A percentile compares a stretch with the other conserved stretches of the same genome.
phyloP scores from a whole-genome alignment of 225 moss, liverwort and hornwort genomes.

The Rhytidiadelphus loreus region DNA sequence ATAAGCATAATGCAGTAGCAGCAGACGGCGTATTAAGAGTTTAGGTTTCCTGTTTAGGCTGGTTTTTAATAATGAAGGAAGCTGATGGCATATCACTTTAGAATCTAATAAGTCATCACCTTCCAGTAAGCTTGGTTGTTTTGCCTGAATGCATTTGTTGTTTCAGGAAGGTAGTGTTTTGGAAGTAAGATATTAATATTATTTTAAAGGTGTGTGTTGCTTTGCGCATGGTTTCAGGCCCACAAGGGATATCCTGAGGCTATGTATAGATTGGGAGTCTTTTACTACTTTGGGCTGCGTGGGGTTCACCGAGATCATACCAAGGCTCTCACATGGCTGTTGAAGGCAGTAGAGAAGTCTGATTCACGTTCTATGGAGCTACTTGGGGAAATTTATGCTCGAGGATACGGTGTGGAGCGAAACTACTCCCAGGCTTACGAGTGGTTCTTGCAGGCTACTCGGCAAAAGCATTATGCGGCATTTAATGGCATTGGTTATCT shows the following conservation, averaged over 20 bases:
- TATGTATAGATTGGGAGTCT: constrained; percentile 58
- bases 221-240: constrained; percentile 22
- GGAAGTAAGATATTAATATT: neutral
- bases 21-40: neutral
- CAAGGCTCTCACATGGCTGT: constrained; percentile 51
- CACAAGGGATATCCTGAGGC: constrained; percentile 56
- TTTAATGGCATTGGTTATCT: constrained; percentile 60
- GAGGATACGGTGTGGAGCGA: constrained; percentile 59
- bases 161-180: neutral
- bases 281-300: constrained; percentile 60
- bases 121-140: neutral
- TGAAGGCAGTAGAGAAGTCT: constrained; percentile 58
- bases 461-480: constrained; percentile 44
- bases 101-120: neutral
- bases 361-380: constrained; percentile 60
- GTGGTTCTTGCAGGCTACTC: constrained; percentile 53
- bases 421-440: constrained; percentile 54
- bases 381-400: constrained; percentile 61
- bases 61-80: neutral
- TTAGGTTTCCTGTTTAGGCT: neutral
- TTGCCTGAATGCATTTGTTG: neutral
- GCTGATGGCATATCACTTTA: neutral
- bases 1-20: neutral
- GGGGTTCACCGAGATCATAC: constrained; percentile 51
- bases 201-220: neutral